phyloP scores from a whole-genome alignment of 257 asterid genomes.

The Gentiana dahurica region DNA sequence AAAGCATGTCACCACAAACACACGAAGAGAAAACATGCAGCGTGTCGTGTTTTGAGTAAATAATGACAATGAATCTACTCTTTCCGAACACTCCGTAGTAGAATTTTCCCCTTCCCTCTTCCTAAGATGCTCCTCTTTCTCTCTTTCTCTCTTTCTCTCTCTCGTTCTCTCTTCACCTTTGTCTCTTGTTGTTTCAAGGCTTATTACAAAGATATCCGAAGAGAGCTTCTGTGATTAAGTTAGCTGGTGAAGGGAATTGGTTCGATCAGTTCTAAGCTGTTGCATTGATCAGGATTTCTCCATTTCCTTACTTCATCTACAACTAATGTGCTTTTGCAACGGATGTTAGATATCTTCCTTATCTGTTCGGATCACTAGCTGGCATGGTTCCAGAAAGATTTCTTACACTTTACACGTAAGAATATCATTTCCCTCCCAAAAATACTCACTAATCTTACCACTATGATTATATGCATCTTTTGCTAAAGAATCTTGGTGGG shows the following conservation, averaged over 20 bases:
- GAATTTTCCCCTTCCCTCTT: too few relatives aligned
- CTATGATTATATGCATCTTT: too few relatives aligned
- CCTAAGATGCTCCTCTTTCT: too few relatives aligned
- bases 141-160: too few relatives aligned
- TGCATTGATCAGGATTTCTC: constrained; percentile 77
- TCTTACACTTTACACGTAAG: constrained; percentile 89
- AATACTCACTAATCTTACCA: too few relatives aligned
- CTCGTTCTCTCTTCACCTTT: too few relatives aligned
- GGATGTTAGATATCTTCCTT: constrained; percentile 63
- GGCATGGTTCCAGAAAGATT: constrained; percentile 87
- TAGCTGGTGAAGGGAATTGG: constrained; percentile 90
- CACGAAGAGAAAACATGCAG: too few relatives aligned
- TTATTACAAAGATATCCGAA: constrained; percentile 80
- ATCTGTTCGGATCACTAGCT: constrained; percentile 62
- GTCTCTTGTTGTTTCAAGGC: constrained; percentile 25
- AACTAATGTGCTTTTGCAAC: constrained; percentile 93
- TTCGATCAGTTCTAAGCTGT: constrained; percentile 80
- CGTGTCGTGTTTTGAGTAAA: too few relatives aligned
- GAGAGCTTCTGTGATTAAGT: constrained; percentile 75
- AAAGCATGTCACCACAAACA: too few relatives aligned
- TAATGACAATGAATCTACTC: too few relatives aligned
- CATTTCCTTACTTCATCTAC: constrained; percentile 71
- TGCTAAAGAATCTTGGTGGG: too few relatives aligned
- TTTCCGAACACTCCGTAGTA: too few relatives aligned
- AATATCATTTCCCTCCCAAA: neutral